Base-by-base conservation (phyloP, 2,329 filamentous ascomycete genomes). In the Cladosporium sphaerospermum region DNA sequence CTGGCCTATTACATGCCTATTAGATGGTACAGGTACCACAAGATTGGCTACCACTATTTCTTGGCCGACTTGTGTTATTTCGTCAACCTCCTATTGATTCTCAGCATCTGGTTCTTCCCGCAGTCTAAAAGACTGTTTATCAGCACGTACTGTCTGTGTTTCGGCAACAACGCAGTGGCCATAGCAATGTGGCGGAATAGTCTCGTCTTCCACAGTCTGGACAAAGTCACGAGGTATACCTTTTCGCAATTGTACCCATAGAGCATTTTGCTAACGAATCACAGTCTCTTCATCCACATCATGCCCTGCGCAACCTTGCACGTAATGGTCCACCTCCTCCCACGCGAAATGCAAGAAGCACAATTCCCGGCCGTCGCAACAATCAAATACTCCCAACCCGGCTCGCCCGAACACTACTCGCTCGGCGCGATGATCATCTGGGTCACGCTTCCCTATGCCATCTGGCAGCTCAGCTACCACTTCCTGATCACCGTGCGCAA, bases 141-240 rank as follows among this genome's bases (percentile, higher is more conserved):
- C 59, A 85, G 89, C 60, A 86, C 89, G 1, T 99, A 91, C 71
- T 97, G 93, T 65, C 77, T 99, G 33, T 88, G 91, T 9, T 95
- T 89, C 66, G 93, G 93, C 58, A 99, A 99, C 72, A 99, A 99
- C 67, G 93, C 93, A 16, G 84, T 96, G 44, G 93, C 93, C 10
- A 97, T 99, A 69, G 90, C 93, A 67, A 93, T 99, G 91, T 99
- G 93, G 93, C 84, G 93, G 59, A 99, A 99, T 70, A 96, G 91
- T 32, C 81, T 99, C 66, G 93, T 99, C 44, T 99, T 99, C 70
- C 93, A 99, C 76, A 95, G 89, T 67, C 84, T 99, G 72, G 93
- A 99, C 78, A 99, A 99, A 72, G 90, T 97, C 56, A 95, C 91
- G 10, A 93, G 89, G 67, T 83, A 71, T 47, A 54, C 54, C 31